A percentile compares a stretch with the other conserved stretches of the same genome.
These are phyloP conservation scores for Podila verticillata DNA, from an alignment of 192 early-diverging fungal genomes.

Conservation along the genomic window DNA sequence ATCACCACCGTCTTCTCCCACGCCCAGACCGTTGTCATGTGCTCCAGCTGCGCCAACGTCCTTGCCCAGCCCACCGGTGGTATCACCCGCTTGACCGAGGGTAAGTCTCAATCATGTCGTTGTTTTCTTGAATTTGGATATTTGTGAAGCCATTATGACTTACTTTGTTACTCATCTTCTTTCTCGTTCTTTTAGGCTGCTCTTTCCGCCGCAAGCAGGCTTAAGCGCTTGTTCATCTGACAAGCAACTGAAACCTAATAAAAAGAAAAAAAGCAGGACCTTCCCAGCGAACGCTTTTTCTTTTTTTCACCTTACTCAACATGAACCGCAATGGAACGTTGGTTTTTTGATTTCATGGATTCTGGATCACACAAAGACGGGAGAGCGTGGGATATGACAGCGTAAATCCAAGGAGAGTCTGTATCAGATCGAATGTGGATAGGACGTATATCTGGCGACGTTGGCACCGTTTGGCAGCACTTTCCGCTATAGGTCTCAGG, in stretches of 20 bases:
- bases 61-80: conserved; percentile 99
- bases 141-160: neutral
- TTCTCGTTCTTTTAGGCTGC: conserved; percentile 25
- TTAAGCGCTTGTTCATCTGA: conserved; percentile 42
- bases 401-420: too few relatives aligned
- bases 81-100: conserved; percentile 95
- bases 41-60: conserved; percentile 95
- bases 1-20: conserved; percentile 99
- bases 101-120: conserved; percentile 46
- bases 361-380: too few relatives aligned
- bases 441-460: too few relatives aligned
- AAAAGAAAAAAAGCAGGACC: conserved; percentile 17
- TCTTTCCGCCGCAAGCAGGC: conserved; percentile 55
- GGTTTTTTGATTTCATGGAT: too few relatives aligned
- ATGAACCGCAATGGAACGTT: too few relatives aligned
- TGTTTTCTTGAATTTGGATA: neutral
- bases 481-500: too few relatives aligned
- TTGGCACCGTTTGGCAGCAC: too few relatives aligned
- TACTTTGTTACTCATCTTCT: neutral
- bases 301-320: neutral
- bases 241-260: conserved; percentile 25
- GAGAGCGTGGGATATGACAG: too few relatives aligned
- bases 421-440: too few relatives aligned
- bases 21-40: conserved; percentile 98
- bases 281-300: conserved; percentile 19